phyloP scores from a whole-genome alignment of 208 protist species.

The Histomonas meleagridis region DNA sequence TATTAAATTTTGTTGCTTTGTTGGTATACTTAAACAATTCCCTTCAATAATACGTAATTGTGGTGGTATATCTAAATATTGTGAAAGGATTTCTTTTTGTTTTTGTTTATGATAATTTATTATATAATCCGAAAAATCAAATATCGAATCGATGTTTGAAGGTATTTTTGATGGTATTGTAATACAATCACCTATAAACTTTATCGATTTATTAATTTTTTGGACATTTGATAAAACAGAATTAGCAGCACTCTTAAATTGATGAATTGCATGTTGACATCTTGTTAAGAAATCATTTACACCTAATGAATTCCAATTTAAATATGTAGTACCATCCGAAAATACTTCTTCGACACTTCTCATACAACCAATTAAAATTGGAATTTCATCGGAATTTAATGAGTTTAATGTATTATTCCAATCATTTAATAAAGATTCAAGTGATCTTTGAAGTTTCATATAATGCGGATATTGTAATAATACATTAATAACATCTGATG shows the following conservation, averaged over 20 bases:
- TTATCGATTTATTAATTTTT: slow-evolving; percentile 76
- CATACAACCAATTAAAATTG: background rate
- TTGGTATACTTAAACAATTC: background rate
- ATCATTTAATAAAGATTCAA: background rate
- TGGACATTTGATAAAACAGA: slow-evolving; percentile 78
- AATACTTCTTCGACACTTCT: slow-evolving; percentile 51
- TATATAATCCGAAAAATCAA: background rate
- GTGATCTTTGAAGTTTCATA: background rate
- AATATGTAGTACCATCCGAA: slow-evolving; percentile 72
- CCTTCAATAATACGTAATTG: slow-evolving; percentile 31
- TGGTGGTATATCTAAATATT: slow-evolving; percentile 33
- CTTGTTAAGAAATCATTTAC: slow-evolving; percentile 79
- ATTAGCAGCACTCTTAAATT: slow-evolving; percentile 64
- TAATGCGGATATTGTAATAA: slow-evolving; percentile 32
- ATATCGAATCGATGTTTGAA: slow-evolving; percentile 40
- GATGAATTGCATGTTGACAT: slow-evolving; percentile 75
- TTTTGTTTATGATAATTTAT: slow-evolving; percentile 19
- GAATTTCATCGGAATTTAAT: slow-evolving; percentile 7
- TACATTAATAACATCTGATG: background rate
- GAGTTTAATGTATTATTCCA: background rate
- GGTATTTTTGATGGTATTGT: slow-evolving; percentile 1
- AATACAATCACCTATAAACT: slow-evolving; percentile 54
- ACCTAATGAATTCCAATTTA: slow-evolving; percentile 94
- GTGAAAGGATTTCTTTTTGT: slow-evolving; percentile 28
- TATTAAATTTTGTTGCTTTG: background rate